These are phyloP conservation scores for Diaporthe vexans DNA, from an alignment of 2,329 filamentous ascomycete genomes.

Conservation along the genomic window DNA sequence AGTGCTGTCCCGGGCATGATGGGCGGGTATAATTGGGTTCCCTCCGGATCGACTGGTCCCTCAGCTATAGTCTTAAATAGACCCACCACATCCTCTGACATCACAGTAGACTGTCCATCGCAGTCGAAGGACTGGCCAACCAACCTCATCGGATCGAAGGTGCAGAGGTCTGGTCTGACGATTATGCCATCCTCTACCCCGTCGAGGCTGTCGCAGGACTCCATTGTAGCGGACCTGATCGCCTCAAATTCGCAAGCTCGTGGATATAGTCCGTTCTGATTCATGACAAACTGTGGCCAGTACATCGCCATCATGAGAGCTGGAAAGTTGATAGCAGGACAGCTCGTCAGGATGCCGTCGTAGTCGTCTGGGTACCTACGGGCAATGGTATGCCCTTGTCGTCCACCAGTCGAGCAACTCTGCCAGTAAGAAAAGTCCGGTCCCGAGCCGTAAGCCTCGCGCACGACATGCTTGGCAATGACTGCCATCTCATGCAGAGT, in stretches of 20 bases:
- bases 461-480: not conserved
- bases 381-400: constrained; percentile 15
- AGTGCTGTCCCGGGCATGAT: constrained; percentile 10
- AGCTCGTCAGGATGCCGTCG: constrained; percentile 56
- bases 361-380: constrained; percentile 12
- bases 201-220: constrained; percentile 62
- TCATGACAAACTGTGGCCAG: constrained; percentile 43
- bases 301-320: constrained; percentile 54
- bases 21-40: not conserved
- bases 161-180: constrained; percentile 52
- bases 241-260: constrained; percentile 55
- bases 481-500: constrained; percentile 24
- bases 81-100: not conserved
- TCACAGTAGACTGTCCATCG: not conserved
- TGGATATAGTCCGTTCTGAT: constrained; percentile 52
- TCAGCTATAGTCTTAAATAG: not conserved
- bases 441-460: constrained; percentile 53
- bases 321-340: constrained; percentile 54
- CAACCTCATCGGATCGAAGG: constrained; percentile 46
- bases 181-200: constrained; percentile 58
- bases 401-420: constrained; percentile 24
- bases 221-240: constrained; percentile 53
- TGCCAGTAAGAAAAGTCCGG: constrained; percentile 53
- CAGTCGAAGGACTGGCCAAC: constrained; percentile 47
- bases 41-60: constrained; percentile 13